Base-by-base conservation (phyloP, 2,329 filamentous ascomycete genomes). In the Penicillium sp. region DNA sequence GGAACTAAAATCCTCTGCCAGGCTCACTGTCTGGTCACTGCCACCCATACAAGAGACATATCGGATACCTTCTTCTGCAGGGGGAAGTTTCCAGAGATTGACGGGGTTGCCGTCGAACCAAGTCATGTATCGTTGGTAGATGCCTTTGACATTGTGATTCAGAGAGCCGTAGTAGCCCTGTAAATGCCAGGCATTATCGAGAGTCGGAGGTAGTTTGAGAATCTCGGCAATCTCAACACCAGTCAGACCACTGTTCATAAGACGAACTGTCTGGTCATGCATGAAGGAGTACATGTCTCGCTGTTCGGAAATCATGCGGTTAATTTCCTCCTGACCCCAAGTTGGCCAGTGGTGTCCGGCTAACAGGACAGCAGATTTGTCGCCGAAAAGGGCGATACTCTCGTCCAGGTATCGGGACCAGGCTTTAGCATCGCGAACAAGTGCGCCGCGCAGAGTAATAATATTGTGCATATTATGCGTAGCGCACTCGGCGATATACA, bases 391-490 rank as follows among this genome's bases (percentile, higher is more conserved):
- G 8, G 58, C 62, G n/a, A 74, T 62, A 7, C 68, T 60, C 73
- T 47, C 76, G 59, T 72, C 69, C 6, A 76, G 54, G 39, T 75
- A 72, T 12, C 59, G 52, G 1, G 69, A 65, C 74, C 74, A 77
- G 2, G 61, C 63, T 28, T 71, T 67, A 1, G 74, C 65, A 48
- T 77, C 74, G 12, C 74, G 64, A 5, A 77, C 74, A 6, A 62
- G 54, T 4, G 74, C 73, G 5, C 74, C 75, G 1, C 74, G 68
- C 10, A 76, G 62, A 0, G 74, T 76, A 7, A 69, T 56, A 51
- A 76, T 70, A 50, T 76, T 77, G 57, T 76, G 74, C 56, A 76
- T 56, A 10, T 54, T 64, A 50, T 76, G 67, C 3, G 71, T 75
- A 4, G 71, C 70, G 28, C 60, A 65, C 54, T 76, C 74, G 2